Evolutionary conservation across 495 filamentous ascomycete species (phyloP).

Genomic region (Penicillium cosmopolitanum): DNA sequence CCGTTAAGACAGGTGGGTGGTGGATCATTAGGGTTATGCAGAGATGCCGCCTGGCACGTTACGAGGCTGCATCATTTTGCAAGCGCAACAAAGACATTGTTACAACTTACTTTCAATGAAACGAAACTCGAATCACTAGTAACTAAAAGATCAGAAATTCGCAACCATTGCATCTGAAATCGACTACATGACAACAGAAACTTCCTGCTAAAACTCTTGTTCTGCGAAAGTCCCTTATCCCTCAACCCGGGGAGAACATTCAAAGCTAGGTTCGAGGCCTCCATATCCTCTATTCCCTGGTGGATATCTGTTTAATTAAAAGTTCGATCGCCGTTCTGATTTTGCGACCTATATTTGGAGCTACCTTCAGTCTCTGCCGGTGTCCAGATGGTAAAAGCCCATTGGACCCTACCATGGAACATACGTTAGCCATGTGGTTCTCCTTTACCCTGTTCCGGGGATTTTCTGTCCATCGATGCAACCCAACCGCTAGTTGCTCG

Average conservation of each 20-base stretch:
- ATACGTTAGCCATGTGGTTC: background rate
- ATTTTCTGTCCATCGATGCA: background rate
- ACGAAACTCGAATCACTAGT: no score
- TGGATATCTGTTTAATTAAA: slow-evolving; percentile 12
- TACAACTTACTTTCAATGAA: background rate
- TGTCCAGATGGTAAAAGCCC: background rate
- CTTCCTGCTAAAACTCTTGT: background rate
- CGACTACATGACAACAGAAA: no score
- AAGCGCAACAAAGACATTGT: background rate
- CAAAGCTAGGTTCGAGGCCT: background rate
- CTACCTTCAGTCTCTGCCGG: background rate
- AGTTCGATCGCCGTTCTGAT: slow-evolving; percentile 5
- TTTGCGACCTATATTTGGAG: background rate
- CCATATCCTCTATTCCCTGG: background rate
- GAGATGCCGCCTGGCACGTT: background rate
- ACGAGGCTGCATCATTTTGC: background rate
- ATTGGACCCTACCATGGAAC: background rate
- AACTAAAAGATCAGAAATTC: no score
- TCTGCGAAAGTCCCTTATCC: background rate
- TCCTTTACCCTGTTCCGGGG: background rate
- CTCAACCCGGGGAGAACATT: slow-evolving; percentile 5
- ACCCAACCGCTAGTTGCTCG: background rate
- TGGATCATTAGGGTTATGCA: slow-evolving; percentile 3
- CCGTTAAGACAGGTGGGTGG: background rate
- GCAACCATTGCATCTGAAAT: no score